Conservation (phyloP, 345 rosid species). For the Citrus mangshanensis region DNA sequence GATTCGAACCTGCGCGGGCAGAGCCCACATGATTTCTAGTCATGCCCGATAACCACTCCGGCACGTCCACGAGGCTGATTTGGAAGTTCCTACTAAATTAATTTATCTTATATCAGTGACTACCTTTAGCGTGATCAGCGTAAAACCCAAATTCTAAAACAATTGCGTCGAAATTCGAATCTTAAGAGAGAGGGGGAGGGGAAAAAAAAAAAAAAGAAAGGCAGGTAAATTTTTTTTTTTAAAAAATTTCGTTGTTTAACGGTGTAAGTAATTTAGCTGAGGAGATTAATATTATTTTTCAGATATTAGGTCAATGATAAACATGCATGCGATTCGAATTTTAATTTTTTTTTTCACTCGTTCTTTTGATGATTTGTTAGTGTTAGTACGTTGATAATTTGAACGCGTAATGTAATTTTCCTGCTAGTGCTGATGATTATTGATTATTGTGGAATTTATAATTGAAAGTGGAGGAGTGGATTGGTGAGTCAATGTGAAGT, state of each 20-base stretch:
- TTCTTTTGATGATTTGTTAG: neutral
- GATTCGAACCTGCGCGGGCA: conserved; percentile 95
- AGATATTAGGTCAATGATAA: neutral
- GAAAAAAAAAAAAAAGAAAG: no score
- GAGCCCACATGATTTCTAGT: conserved; percentile 97
- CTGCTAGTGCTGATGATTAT: neutral
- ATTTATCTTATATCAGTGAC: no score
- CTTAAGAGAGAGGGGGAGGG: neutral
- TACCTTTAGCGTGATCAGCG: fast-evolving
- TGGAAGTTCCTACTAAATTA: no score
- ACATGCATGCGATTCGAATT: neutral
- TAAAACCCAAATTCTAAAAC: neutral
- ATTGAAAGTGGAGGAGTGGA: neutral
- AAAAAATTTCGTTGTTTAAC: neutral
- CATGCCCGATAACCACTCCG: conserved; percentile 98
- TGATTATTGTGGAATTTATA: neutral
- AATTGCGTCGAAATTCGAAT: neutral
- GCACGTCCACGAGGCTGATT: conserved; percentile 48
- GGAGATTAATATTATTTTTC: neutral
- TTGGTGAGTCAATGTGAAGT: neutral
- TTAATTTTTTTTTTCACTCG: neutral
- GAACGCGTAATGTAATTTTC: neutral
- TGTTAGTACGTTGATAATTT: neutral
- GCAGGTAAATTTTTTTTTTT: neutral
- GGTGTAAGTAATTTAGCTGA: neutral